Conservation (phyloP, 1,139 yeast genomes). For the Komagataea norvegica region DNA sequence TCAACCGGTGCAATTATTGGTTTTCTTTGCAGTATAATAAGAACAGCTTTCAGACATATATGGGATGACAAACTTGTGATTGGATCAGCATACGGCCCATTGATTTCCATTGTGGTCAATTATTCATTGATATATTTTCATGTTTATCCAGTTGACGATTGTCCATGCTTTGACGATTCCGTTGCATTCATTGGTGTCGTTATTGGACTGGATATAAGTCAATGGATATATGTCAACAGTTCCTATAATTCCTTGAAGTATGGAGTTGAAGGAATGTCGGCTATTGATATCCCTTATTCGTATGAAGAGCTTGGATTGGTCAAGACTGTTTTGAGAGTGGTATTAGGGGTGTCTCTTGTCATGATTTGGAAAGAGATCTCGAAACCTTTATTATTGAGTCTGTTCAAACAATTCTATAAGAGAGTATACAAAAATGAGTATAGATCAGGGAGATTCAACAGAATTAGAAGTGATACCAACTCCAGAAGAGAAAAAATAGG, state of each 20-base stretch:
- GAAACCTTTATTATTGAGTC: slow-evolving; percentile 54
- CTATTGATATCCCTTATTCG: slow-evolving; percentile 35
- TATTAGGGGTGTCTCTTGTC: slow-evolving; percentile 56
- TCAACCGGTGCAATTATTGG: slow-evolving; percentile 66
- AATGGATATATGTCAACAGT: slow-evolving; percentile 26
- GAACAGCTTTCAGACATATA: slow-evolving; percentile 34
- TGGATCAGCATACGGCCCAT: slow-evolving; percentile 33
- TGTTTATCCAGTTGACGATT: slow-evolving; percentile 84
- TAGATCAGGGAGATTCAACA: slow-evolving; percentile 17
- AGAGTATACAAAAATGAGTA: slow-evolving; percentile 26
- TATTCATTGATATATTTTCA: slow-evolving; percentile 58
- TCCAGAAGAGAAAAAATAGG: slow-evolving; percentile 33
- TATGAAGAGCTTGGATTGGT: slow-evolving; percentile 39
- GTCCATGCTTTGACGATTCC: slow-evolving; percentile 95
- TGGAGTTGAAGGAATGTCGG: slow-evolving; percentile 8
- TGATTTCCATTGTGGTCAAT: slow-evolving; percentile 39
- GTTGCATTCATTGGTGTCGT: slow-evolving; percentile 92
- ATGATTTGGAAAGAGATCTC: slow-evolving; percentile 64
- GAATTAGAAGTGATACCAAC: slow-evolving; percentile 26
- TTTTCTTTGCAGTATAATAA: slow-evolving; percentile 36
- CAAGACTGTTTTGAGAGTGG: slow-evolving; percentile 41
- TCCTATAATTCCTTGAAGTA: slow-evolving; percentile 23
- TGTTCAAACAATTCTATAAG: slow-evolving; percentile 45
- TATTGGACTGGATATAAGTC: slow-evolving; percentile 53
- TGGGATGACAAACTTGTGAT: slow-evolving; percentile 27